phyloP scores from a whole-genome alignment of 1,139 yeast species.

The Debaryomycetaceae sp. region DNA sequence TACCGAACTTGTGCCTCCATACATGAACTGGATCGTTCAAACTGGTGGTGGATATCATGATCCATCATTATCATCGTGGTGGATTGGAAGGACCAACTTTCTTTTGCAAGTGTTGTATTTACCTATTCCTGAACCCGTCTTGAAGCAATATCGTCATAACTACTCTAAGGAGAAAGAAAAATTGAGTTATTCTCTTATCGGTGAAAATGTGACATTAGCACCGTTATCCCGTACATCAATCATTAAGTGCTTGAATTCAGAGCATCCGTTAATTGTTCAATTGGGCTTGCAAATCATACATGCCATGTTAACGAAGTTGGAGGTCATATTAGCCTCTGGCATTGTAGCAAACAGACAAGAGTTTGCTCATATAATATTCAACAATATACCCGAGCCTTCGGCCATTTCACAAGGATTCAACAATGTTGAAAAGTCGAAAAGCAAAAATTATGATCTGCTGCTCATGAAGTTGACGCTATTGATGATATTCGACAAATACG shows the following conservation, averaged over 20 bases:
- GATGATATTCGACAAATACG: constrained; percentile 21
- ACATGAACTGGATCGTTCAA: constrained; percentile 51
- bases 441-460: constrained; percentile 11
- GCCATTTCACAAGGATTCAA: constrained; percentile 16
- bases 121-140: constrained; percentile 39
- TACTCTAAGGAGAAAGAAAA: constrained; percentile 9
- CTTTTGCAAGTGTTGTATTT: constrained; percentile 56
- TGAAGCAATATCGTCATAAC: constrained; percentile 1
- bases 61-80: constrained; percentile 73
- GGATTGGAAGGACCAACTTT: constrained; percentile 72
- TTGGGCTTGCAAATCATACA: constrained; percentile 59
- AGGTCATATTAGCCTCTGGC: constrained; percentile 33
- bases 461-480: constrained; percentile 24
- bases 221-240: constrained; percentile 60
- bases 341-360: constrained; percentile 23
- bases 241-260: constrained; percentile 54
- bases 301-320: constrained; percentile 52
- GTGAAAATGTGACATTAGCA: constrained; percentile 63
- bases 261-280: constrained; percentile 59
- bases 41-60: constrained; percentile 61
- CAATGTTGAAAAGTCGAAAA: constrained; percentile 7
- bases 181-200: constrained; percentile 20
- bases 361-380: constrained; percentile 25
- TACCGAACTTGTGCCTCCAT: constrained; percentile 76
- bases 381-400: constrained; percentile 27